Evolutionary conservation across 805 yeast genomes (phyloP), one percentile per base, ranked within the genome.

Genomic region (Pichia manshurica): DNA sequence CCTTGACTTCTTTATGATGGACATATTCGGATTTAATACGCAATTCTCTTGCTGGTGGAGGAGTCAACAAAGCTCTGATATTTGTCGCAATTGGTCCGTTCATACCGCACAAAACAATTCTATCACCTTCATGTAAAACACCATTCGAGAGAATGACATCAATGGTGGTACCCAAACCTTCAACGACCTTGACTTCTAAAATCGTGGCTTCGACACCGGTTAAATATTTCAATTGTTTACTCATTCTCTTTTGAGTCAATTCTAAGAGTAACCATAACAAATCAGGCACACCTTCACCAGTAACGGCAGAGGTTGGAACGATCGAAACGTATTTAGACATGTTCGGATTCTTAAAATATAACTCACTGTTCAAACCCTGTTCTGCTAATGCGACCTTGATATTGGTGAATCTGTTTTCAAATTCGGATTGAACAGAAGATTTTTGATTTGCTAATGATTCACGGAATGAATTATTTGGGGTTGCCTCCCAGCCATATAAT

Each of bases 221-320:
- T 56, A 93, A 74, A 74, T 93, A 93, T 91, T 87, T 91, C 72
- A 93, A 82, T 75, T 91, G 97, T 69, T 90, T 90, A 55, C 96
- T 87, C 99, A 93, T 93, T 74, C 99, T 85, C 82, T 87, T 86
- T 72, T 93, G 98, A 15, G 99, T 93, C 61, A 93, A 79, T 70
- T 93, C 98, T 60, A 93, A 77, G 63, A 93, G 74, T 68, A 93
- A 78, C 91, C 96, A 89, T 63, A 93, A 79, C 72, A 93, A 77
- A 80, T 93, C 99, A 44, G 99, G 99, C 59, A 93, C 95, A 86
- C 99, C 99, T 72, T 93, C 99, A 68, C 99, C 99, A 13, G 97
- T 90, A 39, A 90, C 95, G 47, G 99, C 99, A 53, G 98, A 91
- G 17, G 99, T 93, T 59, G 99, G 99, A 39, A 93, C 96, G 60